Evolutionary conservation across 768 basidiomycete genomes (phyloP).

Genomic region (Kwoniella sp.): DNA sequence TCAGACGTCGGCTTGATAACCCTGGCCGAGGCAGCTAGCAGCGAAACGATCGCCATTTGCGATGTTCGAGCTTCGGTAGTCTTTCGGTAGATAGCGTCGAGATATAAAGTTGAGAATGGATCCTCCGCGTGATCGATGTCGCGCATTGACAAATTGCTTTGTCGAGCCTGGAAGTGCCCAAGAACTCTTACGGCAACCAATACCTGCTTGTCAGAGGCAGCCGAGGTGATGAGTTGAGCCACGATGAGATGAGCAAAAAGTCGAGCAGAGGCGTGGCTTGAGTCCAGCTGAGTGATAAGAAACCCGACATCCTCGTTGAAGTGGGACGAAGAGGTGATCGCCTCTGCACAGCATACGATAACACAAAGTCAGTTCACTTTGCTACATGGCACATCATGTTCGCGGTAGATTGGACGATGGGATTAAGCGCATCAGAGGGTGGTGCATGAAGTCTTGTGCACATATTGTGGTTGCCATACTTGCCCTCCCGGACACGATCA

Average conservation of each 20-base stretch:
- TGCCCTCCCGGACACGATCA: background rate
- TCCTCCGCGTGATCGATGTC: constrained; percentile 19
- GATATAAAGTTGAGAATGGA: constrained; percentile 2
- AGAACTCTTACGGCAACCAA: constrained; percentile 59
- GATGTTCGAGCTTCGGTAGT: constrained; percentile 31
- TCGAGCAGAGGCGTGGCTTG: constrained; percentile 62
- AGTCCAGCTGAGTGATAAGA: constrained; percentile 63
- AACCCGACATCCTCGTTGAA: constrained; percentile 59
- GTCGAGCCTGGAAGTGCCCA: constrained; percentile 7
- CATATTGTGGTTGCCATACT: constrained; percentile 2
- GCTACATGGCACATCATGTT: background rate
- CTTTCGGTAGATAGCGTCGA: constrained; percentile 37
- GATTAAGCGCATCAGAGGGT: constrained; percentile 15
- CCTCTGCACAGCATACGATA: constrained; percentile 60
- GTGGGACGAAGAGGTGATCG: constrained; percentile 64
- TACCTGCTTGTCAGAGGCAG: constrained; percentile 66
- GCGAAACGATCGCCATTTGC: constrained; percentile 29
- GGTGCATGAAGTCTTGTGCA: constrained; percentile 25
- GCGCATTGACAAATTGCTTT: background rate
- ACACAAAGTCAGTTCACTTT: background rate
- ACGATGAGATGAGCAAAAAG: constrained; percentile 66
- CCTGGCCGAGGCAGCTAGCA: constrained; percentile 36
- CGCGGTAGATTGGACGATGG: background rate
- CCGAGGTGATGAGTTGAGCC: constrained; percentile 64
- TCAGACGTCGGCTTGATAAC: constrained; percentile 27